A percentile compares a stretch with the other conserved stretches of the same genome.
These are phyloP conservation scores for Akanthomyces uredinophilus DNA, from an alignment of 2,329 filamentous ascomycete species.

Conservation along the genomic window DNA sequence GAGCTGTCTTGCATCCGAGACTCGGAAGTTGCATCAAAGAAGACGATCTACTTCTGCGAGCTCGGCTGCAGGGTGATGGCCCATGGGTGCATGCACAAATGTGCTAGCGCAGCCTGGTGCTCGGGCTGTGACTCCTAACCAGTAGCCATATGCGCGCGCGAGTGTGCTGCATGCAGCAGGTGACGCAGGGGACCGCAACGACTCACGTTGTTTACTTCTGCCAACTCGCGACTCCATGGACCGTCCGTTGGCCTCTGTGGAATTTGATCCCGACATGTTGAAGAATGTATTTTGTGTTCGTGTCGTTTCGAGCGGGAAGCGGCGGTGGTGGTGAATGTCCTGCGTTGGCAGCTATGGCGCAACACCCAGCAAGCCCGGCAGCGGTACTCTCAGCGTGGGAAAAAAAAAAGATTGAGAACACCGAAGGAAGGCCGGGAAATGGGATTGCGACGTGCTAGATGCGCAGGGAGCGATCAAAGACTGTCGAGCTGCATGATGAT, in stretches of 20 bases:
- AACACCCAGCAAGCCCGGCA: not conserved
- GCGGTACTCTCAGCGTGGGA: conserved; percentile 1
- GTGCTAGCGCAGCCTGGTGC: not conserved
- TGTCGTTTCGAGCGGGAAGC: conserved; percentile 10
- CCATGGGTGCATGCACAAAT: conserved; percentile 5
- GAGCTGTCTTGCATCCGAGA: conserved; percentile 9
- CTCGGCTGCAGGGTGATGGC: not conserved
- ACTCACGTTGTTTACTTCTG: conserved; percentile 77
- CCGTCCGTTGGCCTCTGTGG: conserved; percentile 37
- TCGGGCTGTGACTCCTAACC: not conserved
- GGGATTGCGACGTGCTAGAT: conserved; percentile 9
- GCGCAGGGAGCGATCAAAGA: conserved; percentile 14
- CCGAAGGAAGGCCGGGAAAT: not conserved
- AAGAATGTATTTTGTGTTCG: conserved; percentile 15
- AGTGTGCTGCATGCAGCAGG: conserved; percentile 1
- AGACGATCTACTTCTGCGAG: not conserved
- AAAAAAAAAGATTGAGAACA: conserved; percentile 6
- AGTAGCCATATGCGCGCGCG: not conserved
- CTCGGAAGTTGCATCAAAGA: not conserved
- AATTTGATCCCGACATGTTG: conserved; percentile 33
- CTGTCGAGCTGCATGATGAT: conserved; percentile 11
- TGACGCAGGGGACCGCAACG: conserved; percentile 14
- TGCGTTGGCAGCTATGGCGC: not conserved
- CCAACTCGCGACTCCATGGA: conserved; percentile 71
- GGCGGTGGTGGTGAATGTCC: not conserved